Percentiles rank a stretch among this genome's conserved stretches.
Evolutionary conservation across 1,284 basidiomycete species (phyloP).

Genomic region (Inonotus obliquus): DNA sequence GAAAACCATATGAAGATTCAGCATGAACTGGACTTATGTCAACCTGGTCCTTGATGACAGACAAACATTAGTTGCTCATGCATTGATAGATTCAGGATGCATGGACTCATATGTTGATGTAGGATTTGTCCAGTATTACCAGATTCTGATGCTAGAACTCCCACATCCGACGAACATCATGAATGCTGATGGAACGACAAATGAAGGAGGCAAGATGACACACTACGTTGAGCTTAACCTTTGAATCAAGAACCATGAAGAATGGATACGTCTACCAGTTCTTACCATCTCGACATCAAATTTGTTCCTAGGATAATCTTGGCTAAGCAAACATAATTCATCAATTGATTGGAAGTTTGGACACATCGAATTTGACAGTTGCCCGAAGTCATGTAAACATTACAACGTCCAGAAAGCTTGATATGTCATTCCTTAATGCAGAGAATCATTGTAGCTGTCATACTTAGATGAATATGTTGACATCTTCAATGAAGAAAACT

Average conservation of each 20-base stretch:
- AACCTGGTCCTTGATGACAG: neutral
- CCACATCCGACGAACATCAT: neutral
- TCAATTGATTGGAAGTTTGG: neutral
- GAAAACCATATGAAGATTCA: neutral
- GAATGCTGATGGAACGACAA: neutral
- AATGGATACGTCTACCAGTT: neutral
- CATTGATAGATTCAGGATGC: neutral
- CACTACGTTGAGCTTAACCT: neutral
- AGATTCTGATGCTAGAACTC: neutral
- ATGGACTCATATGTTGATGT: neutral
- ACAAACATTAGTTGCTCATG: neutral
- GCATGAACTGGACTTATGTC: neutral
- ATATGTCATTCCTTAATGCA: neutral
- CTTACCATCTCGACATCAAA: neutral
- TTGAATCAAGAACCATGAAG: neutral
- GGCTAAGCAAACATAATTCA: neutral
- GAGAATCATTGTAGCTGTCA: neutral
- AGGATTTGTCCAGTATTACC: neutral
- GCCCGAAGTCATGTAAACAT: neutral
- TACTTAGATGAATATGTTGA: neutral
- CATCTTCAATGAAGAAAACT: neutral
- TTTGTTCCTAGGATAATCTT: neutral
- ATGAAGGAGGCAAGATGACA: neutral
- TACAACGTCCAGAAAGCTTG: neutral
- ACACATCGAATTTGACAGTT: neutral